These are phyloP conservation scores for Hypoxylon fuscum DNA, from an alignment of 495 filamentous ascomycete species.

Conservation along the genomic window DNA sequence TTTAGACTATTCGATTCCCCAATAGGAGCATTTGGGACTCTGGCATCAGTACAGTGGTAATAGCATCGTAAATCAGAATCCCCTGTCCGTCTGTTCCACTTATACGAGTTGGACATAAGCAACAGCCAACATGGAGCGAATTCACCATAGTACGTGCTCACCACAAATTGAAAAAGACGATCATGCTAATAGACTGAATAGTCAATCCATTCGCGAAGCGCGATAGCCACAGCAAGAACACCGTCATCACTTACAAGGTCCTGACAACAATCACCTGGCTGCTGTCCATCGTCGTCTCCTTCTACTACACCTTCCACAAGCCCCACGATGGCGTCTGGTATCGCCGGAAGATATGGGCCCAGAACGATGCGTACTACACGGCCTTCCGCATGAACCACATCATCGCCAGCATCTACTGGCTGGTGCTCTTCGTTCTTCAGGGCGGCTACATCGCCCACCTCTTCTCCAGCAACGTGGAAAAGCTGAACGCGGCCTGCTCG, in stretches of 20 bases:
- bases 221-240: slow-evolving; percentile 63
- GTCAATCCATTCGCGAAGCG: slow-evolving; percentile 75
- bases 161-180: slow-evolving; percentile 3
- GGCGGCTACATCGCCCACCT: slow-evolving; percentile 78
- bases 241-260: slow-evolving; percentile 68
- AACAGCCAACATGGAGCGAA: slow-evolving; percentile 50
- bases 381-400: slow-evolving; percentile 78
- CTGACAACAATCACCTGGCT: slow-evolving; percentile 76
- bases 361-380: slow-evolving; percentile 70
- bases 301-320: slow-evolving; percentile 73
- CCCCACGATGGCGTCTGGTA: slow-evolving; percentile 67
- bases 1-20: no score
- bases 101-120: neutral
- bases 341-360: slow-evolving; percentile 70
- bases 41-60: neutral
- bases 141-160: slow-evolving; percentile 49
- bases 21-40: neutral
- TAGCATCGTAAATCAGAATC: no score
- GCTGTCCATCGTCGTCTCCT: slow-evolving; percentile 69
- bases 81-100: slow-evolving; percentile 7
- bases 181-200: slow-evolving; percentile 30
- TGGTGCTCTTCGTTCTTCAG: slow-evolving; percentile 78
- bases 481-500: slow-evolving; percentile 73
- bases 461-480: slow-evolving; percentile 67
- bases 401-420: slow-evolving; percentile 82